Percentiles rank a stretch among this genome's conserved stretches.
Evolutionary conservation across 139 green algal species (phyloP).

Genomic region (Picochlorum sp.): DNA sequence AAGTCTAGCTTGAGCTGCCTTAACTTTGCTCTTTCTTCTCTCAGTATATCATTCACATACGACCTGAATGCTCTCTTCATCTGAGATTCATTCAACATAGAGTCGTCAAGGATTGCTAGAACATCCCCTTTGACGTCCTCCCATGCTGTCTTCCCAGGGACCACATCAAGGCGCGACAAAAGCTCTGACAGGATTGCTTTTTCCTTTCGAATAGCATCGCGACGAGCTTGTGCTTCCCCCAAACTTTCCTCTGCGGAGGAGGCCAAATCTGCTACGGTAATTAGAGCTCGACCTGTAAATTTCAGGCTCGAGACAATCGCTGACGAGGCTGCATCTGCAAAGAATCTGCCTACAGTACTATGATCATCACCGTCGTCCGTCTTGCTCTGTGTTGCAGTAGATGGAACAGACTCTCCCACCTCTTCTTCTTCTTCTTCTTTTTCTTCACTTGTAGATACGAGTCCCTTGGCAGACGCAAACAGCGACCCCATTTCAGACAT

Average conservation of each 20-base stretch:
- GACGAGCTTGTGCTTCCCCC: slow-evolving; percentile 4
- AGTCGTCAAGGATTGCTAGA: slow-evolving; percentile 3
- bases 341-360: slow-evolving; percentile 4
- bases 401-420: not conserved
- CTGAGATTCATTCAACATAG: slow-evolving; percentile 10
- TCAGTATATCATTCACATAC: slow-evolving; percentile 29
- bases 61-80: slow-evolving; percentile 33
- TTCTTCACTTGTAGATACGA: not conserved
- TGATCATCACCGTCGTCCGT: not conserved
- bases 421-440: not conserved
- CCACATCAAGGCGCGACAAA: not conserved
- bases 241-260: slow-evolving; percentile 14
- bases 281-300: slow-evolving; percentile 27
- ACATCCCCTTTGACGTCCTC: slow-evolving; percentile 2
- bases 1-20: slow-evolving; percentile 7
- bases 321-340: slow-evolving; percentile 11
- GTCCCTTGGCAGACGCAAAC: slow-evolving; percentile 6
- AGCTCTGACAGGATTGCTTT: not conserved
- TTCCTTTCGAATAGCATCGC: not conserved
- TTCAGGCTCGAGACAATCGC: slow-evolving; percentile 21
- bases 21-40: slow-evolving; percentile 14
- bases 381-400: not conserved
- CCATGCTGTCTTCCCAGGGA: slow-evolving; percentile 15
- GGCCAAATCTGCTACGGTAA: slow-evolving; percentile 23
- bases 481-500: slow-evolving; percentile 15